Conservation (phyloP, 1,284 basidiomycete genomes). For the Sanghuangporus baumii region DNA sequence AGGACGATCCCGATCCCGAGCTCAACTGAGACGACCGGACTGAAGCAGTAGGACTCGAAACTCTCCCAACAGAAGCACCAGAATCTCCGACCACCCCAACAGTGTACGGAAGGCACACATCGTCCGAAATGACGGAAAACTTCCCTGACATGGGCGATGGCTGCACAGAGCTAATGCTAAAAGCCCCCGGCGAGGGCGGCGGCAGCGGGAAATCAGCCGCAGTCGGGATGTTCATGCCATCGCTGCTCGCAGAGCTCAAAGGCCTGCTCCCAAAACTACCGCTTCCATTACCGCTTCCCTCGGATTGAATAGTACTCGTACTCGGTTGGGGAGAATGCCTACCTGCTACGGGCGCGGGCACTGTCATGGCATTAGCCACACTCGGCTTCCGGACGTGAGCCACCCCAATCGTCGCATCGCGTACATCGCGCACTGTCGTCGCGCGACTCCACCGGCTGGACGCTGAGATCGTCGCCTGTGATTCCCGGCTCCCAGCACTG, state of each 20-base stretch:
- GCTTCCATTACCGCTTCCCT: background rate
- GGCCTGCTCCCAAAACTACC: slow-evolving; percentile 1
- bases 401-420: slow-evolving; percentile 15
- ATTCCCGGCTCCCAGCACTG: slow-evolving; percentile 12
- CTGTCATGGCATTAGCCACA: slow-evolving; percentile 13
- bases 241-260: slow-evolving; percentile 8
- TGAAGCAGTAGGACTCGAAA: slow-evolving; percentile 12
- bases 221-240: slow-evolving; percentile 5
- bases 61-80: background rate
- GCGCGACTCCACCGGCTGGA: slow-evolving; percentile 16
- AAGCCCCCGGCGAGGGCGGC: slow-evolving; percentile 11
- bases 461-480: slow-evolving; percentile 14
- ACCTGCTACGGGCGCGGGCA: slow-evolving; percentile 8
- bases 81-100: slow-evolving; percentile 1
- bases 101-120: background rate
- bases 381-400: slow-evolving; percentile 11
- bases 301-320: background rate
- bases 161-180: slow-evolving; percentile 3
- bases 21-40: slow-evolving; percentile 16
- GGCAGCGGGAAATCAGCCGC: slow-evolving; percentile 16
- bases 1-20: slow-evolving; percentile 11
- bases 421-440: slow-evolving; percentile 14
- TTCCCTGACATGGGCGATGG: slow-evolving; percentile 9
- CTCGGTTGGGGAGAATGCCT: background rate
- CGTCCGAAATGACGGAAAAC: slow-evolving; percentile 7